Evolutionary conservation across 345 rosid species (phyloP).

Genomic region (Salix brachista): DNA sequence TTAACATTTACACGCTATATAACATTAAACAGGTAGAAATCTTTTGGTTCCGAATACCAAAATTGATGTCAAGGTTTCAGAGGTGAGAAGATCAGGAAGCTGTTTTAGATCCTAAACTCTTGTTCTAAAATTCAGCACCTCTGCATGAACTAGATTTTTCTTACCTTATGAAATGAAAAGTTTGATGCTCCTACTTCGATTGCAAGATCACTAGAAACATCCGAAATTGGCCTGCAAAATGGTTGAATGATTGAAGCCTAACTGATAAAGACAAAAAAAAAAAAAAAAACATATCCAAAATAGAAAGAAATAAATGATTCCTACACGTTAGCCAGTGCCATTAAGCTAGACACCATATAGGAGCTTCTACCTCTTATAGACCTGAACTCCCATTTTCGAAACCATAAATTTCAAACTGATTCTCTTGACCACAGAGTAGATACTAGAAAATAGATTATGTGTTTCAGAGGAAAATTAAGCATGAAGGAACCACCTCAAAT

Average conservation of each 20-base stretch:
- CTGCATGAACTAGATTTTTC: not conserved
- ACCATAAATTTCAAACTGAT: conserved; percentile 14
- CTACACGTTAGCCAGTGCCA: conserved; percentile 41
- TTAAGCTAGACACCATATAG: conserved; percentile 36
- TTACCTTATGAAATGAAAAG: conserved; percentile 92
- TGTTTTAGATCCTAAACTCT: not conserved
- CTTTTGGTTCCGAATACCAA: not conserved
- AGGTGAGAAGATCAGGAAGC: not conserved
- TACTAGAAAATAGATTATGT: not conserved
- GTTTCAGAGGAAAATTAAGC: not conserved
- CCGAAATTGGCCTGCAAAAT: conserved; percentile 88
- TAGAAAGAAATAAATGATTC: conserved; percentile 11
- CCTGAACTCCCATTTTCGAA: conserved; percentile 31
- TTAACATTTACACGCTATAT: not conserved
- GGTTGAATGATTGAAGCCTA: conserved; percentile 11
- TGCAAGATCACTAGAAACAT: conserved; percentile 88
- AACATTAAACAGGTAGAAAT: not conserved
- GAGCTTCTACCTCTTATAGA: conserved; percentile 25
- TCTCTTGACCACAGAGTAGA: not conserved
- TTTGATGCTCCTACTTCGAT: conserved; percentile 78
- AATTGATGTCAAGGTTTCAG: not conserved
- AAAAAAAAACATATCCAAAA: conserved; percentile 1
- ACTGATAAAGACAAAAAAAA: conserved; percentile 7
- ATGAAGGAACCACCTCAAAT: conserved; percentile 5
- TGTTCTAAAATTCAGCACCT: not conserved